Percentiles rank a stretch among this genome's conserved stretches.
phyloP scores from a whole-genome alignment of 2,329 filamentous ascomycete species.

The Alternaria brassicae region DNA sequence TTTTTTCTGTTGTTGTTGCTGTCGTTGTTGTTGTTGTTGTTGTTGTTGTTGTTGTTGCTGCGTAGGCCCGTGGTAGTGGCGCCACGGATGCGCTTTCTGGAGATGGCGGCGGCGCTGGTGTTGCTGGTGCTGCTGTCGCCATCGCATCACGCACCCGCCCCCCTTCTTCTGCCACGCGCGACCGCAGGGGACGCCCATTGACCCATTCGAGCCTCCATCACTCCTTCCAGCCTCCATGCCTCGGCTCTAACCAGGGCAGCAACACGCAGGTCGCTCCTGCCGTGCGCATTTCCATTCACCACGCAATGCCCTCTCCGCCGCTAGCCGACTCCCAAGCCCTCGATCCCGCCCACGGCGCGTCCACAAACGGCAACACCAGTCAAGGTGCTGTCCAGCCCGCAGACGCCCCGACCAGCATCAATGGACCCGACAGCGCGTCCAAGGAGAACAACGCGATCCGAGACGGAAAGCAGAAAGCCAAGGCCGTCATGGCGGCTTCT shows the following conservation, averaged over 20 bases:
- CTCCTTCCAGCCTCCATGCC: constrained; percentile 31
- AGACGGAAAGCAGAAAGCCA: constrained; percentile 67
- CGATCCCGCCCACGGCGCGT: constrained; percentile 41
- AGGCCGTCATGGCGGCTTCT: constrained; percentile 65
- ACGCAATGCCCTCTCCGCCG: constrained; percentile 49
- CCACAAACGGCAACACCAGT: constrained; percentile 41
- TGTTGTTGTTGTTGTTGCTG: constrained; percentile 1
- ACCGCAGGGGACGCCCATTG: constrained; percentile 35
- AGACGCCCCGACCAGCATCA: constrained; percentile 33
- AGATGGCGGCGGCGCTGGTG: constrained; percentile 21
- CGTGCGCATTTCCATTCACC: constrained; percentile 32
- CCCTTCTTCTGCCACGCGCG: constrained; percentile 34
- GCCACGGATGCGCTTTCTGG: constrained; percentile 25
- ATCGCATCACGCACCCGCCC: constrained; percentile 25
- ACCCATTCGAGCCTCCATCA: constrained; percentile 24
- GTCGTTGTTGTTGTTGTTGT: constrained; percentile 14
- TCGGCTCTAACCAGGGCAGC: constrained; percentile 40
- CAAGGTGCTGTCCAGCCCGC: constrained; percentile 46
- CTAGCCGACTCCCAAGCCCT: constrained; percentile 32
- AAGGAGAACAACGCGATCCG: constrained; percentile 57
- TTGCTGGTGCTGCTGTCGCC: constrained; percentile 22
- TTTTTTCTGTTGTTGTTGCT: constrained; percentile 16
- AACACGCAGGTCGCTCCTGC: constrained; percentile 39
- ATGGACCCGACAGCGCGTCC: constrained; percentile 37
- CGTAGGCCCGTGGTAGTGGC: constrained; percentile 16